Evolutionary conservation across 2,329 filamentous ascomycete genomes (phyloP).

Genomic region (Sarocladium brachiariae): DNA sequence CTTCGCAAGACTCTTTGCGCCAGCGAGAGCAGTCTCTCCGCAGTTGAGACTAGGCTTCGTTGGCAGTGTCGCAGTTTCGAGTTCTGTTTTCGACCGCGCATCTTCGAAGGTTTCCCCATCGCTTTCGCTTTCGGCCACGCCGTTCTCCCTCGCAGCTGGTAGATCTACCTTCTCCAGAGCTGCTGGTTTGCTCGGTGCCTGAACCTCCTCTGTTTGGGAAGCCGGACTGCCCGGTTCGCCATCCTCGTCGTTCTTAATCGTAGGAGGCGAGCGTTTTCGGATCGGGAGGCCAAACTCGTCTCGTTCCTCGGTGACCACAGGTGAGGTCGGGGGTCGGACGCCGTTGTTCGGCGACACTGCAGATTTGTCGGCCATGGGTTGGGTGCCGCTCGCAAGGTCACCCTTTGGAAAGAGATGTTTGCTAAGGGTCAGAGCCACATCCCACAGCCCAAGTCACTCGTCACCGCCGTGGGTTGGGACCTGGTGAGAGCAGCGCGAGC

Average conservation of each 20-base stretch:
- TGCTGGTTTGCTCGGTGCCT: not conserved
- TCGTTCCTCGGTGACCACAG: constrained; percentile 22
- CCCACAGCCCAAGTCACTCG: constrained; percentile 9
- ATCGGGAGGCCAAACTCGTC: constrained; percentile 69
- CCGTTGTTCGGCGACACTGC: constrained; percentile 5
- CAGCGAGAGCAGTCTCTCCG: constrained; percentile 16
- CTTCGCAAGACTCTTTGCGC: constrained; percentile 11
- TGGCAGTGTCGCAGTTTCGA: constrained; percentile 11
- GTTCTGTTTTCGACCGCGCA: constrained; percentile 22
- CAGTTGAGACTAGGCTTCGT: constrained; percentile 9
- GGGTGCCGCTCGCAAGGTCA: not conserved
- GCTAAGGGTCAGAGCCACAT: constrained; percentile 1
- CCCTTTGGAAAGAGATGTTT: not conserved
- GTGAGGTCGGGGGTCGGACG: constrained; percentile 19
- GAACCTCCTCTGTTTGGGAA: constrained; percentile 8
- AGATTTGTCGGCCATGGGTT: constrained; percentile 16
- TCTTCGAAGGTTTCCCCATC: constrained; percentile 31
- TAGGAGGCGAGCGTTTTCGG: constrained; percentile 36
- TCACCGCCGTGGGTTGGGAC: constrained; percentile 5
- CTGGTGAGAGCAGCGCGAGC: not conserved
- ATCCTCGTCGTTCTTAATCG: constrained; percentile 12
- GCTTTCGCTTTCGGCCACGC: constrained; percentile 32
- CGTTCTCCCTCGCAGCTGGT: constrained; percentile 17
- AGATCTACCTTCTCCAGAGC: not conserved
- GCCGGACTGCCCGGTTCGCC: not conserved